Percentiles rank a stretch among this genome's conserved stretches.
Conservation (phyloP, 805 yeast species). For the Schwanniomyces sp. region DNA sequence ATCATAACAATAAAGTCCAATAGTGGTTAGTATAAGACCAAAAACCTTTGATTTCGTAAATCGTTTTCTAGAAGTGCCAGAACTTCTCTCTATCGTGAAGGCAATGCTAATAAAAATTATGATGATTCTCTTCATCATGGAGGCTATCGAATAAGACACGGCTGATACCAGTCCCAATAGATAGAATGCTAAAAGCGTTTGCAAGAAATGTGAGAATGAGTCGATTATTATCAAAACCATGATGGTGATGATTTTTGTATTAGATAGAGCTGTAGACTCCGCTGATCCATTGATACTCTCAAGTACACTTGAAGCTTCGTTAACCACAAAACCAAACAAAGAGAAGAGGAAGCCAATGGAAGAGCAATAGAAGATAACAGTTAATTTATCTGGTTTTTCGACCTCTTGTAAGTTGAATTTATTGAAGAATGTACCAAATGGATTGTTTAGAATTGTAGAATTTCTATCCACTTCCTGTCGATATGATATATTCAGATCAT, state of each 20-base stretch:
- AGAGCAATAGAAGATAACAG: conserved; percentile 79
- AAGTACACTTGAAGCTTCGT: conserved; percentile 50
- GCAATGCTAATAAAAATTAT: conserved; percentile 68
- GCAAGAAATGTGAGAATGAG: conserved; percentile 76
- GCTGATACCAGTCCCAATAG: conserved; percentile 80
- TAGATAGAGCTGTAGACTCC: conserved; percentile 9
- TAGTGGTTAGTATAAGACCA: conserved; percentile 52
- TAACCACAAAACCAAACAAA: conserved; percentile 66
- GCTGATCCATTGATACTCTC: conserved; percentile 5
- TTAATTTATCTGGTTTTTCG: conserved; percentile 72
- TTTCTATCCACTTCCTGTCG: conserved; percentile 13
- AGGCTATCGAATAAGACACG: conserved; percentile 81
- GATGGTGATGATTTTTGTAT: conserved; percentile 30
- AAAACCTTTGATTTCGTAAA: conserved; percentile 39
- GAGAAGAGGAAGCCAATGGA: conserved; percentile 69
- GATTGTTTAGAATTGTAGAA: conserved; percentile 17
- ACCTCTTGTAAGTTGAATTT: conserved; percentile 13
- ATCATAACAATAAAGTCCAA: conserved; percentile 64
- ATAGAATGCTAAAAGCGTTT: conserved; percentile 79
- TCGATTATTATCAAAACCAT: conserved; percentile 57
- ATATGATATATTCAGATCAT: conserved; percentile 6
- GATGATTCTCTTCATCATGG: conserved; percentile 84
- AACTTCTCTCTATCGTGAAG: conserved; percentile 48
- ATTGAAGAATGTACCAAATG: conserved; percentile 15
- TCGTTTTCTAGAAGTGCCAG: conserved; percentile 13